Percentiles rank a stretch among this genome's conserved stretches.
Conservation (phyloP, 106 monocot genomes). For the Hemerocallis citrina region DNA sequence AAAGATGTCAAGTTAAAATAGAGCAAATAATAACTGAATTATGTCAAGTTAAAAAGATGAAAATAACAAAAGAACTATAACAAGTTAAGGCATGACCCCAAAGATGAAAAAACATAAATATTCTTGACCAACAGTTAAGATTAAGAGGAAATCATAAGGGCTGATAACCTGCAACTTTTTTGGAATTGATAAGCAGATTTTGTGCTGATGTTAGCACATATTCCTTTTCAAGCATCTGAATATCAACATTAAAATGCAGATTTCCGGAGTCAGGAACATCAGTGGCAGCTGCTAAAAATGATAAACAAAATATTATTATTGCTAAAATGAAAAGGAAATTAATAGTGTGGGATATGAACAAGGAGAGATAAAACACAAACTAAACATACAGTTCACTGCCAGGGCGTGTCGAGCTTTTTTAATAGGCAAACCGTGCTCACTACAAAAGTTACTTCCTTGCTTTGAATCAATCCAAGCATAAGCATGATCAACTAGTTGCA, state of each 20-base stretch:
- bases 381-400: constrained; percentile 35
- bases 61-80: too few relatives aligned
- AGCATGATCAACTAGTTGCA: constrained; percentile 68
- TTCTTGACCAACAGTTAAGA: too few relatives aligned
- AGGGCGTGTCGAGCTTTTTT: constrained; percentile 57
- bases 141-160: not conserved
- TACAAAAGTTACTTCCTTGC: constrained; percentile 14
- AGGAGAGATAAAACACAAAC: not conserved
- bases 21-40: too few relatives aligned
- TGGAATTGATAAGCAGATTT: constrained; percentile 43
- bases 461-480: constrained; percentile 85
- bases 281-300: constrained; percentile 23
- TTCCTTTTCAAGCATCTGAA: constrained; percentile 78
- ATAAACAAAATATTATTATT: constrained; percentile 2
- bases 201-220: constrained; percentile 69
- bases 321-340: not conserved
- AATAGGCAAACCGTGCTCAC: constrained; percentile 46
- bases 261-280: constrained; percentile 20
- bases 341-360: not conserved
- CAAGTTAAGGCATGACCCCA: too few relatives aligned
- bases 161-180: constrained; percentile 44
- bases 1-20: too few relatives aligned
- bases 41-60: too few relatives aligned
- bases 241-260: constrained; percentile 43
- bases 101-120: too few relatives aligned